These are phyloP conservation scores for Gryganskiella cystojenkinii DNA, from an alignment of 192 early-diverging fungal genomes.

Conservation along the genomic window DNA sequence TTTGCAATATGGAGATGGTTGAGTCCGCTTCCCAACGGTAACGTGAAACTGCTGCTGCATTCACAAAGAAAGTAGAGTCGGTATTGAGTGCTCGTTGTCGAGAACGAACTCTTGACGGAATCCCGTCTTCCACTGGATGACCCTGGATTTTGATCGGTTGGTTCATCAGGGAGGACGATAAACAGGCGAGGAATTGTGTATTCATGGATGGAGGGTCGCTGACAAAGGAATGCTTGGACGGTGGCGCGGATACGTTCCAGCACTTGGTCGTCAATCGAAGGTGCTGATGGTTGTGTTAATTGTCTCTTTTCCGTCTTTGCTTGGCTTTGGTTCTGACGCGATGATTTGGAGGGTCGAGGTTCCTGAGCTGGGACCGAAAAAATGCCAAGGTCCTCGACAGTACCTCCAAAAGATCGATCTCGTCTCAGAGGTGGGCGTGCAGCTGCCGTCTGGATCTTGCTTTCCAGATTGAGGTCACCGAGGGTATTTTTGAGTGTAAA, in stretches of 20 bases:
- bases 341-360: not conserved
- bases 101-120: too few relatives aligned
- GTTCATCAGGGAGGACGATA: conserved; percentile 22
- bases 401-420: too few relatives aligned
- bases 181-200: conserved; percentile 45
- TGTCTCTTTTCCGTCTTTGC: not conserved
- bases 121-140: not conserved
- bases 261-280: conserved; percentile 1
- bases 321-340: not conserved
- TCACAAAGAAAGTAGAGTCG: conserved; percentile 47
- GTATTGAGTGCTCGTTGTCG: conserved; percentile 3
- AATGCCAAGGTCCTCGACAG: too few relatives aligned
- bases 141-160: not conserved
- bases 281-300: not conserved
- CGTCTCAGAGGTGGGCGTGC: too few relatives aligned
- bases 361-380: too few relatives aligned
- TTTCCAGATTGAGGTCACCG: too few relatives aligned
- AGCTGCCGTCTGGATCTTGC: too few relatives aligned
- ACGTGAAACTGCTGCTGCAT: conserved; percentile 38
- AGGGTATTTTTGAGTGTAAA: not conserved
- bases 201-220: conserved; percentile 39
- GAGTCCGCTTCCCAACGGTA: conserved; percentile 43
- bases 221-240: conserved; percentile 18
- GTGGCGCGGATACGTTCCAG: conserved; percentile 22
- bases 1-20: conserved; percentile 52